These are phyloP conservation scores for Ogataea paraovalis DNA, from an alignment of 805 yeast genomes.

Conservation along the genomic window DNA sequence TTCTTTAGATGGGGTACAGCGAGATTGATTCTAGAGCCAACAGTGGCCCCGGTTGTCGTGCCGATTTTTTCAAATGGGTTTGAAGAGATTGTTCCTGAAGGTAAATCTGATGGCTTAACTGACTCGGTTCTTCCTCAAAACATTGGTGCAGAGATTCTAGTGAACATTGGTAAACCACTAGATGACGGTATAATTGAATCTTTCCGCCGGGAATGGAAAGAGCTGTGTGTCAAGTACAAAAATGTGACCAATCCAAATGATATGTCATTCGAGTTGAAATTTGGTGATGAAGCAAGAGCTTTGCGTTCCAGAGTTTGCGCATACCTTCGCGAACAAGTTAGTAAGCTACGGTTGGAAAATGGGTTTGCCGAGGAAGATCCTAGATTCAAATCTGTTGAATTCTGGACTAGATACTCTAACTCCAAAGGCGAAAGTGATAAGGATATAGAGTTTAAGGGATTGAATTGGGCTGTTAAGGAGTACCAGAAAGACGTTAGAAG, in stretches of 20 bases:
- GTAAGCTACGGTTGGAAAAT: constrained; percentile 39
- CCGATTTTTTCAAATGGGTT: constrained; percentile 87
- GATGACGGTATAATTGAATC: constrained; percentile 53
- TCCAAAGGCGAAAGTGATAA: constrained; percentile 67
- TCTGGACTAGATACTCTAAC: constrained; percentile 68
- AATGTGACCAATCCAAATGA: constrained; percentile 53
- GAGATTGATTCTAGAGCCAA: constrained; percentile 75
- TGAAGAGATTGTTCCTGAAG: constrained; percentile 83
- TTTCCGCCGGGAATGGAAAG: constrained; percentile 69
- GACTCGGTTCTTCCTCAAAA: constrained; percentile 59
- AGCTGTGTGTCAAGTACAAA: constrained; percentile 50
- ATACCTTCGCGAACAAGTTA: constrained; percentile 60
- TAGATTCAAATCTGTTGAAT: constrained; percentile 60
- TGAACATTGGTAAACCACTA: constrained; percentile 69
- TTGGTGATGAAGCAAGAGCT: constrained; percentile 60
- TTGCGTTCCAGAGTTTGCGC: constrained; percentile 70
- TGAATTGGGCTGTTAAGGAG: constrained; percentile 78
- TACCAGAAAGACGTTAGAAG: constrained; percentile 44
- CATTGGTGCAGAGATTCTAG: constrained; percentile 61
- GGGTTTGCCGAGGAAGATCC: constrained; percentile 58
- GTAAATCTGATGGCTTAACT: constrained; percentile 48
- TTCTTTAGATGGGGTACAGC: constrained; percentile 96
- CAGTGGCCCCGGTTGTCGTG: constrained; percentile 77
- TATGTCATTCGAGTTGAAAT: constrained; percentile 55
- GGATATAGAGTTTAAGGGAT: constrained; percentile 66